A percentile compares a stretch with the other conserved stretches of the same genome.
phyloP scores from a whole-genome alignment of 2,329 filamentous ascomycete species.

The Delphinella strobiligena region DNA sequence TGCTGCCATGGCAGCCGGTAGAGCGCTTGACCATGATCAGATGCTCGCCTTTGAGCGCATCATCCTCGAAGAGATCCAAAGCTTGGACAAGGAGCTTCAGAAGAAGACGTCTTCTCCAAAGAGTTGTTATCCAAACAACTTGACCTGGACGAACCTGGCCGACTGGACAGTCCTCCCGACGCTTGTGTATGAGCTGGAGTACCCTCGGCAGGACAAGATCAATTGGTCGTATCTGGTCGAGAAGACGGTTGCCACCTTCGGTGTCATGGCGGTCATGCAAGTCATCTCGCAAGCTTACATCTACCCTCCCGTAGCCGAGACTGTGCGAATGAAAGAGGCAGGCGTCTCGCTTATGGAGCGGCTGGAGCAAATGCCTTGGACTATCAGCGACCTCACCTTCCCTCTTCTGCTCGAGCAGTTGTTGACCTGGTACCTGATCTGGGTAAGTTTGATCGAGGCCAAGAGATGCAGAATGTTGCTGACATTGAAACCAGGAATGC shows the following conservation, averaged over 20 bases:
- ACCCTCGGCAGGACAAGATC: constrained; percentile 57
- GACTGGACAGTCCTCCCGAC: constrained; percentile 67
- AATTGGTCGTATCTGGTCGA: constrained; percentile 66
- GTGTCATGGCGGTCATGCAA: constrained; percentile 67
- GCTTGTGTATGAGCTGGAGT: constrained; percentile 67
- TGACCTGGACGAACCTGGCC: constrained; percentile 47
- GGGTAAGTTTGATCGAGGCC: constrained; percentile 48
- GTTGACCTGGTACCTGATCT: constrained; percentile 70
- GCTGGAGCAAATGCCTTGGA: constrained; percentile 58
- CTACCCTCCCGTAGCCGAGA: constrained; percentile 60
- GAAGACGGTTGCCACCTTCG: constrained; percentile 58
- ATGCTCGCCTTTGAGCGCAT: constrained; percentile 52
- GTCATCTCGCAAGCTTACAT: constrained; percentile 66
- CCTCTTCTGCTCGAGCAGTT: constrained; percentile 71
- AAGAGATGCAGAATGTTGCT: constrained; percentile 8
- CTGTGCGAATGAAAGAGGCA: constrained; percentile 54
- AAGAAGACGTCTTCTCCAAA: constrained; percentile 43
- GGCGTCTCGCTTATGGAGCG: constrained; percentile 49
- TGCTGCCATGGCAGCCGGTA: constrained; percentile 47
- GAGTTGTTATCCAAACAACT: constrained; percentile 55
- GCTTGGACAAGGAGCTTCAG: constrained; percentile 51
- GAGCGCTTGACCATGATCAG: constrained; percentile 50
- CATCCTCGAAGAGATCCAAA: constrained; percentile 54
- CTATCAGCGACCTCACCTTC: constrained; percentile 64
- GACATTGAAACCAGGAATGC: constrained; percentile 23